Conservation (phyloP, 1,284 basidiomycete species). For the Laetiporus sulphureus region DNA sequence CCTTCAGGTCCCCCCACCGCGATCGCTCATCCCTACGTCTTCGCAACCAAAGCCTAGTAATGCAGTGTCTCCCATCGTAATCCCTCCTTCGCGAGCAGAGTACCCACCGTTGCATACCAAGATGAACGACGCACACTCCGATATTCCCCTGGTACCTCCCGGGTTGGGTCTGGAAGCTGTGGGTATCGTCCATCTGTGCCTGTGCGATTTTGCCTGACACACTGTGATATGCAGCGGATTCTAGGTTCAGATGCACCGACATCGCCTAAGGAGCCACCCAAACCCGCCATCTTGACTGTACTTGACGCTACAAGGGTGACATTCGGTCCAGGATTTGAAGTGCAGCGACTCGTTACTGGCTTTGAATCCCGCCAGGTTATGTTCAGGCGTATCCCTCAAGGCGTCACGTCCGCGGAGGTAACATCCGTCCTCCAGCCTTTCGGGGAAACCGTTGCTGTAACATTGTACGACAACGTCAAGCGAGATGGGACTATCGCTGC, state of each 20-base stretch:
- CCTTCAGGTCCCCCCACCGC: too few relatives aligned
- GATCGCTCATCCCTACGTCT: too few relatives aligned
- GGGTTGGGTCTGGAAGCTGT: slow-evolving; percentile 21
- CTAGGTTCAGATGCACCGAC: neutral
- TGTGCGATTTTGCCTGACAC: too few relatives aligned
- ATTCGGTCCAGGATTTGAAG: slow-evolving; percentile 33
- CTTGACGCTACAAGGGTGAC: slow-evolving; percentile 27
- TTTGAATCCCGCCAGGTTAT: slow-evolving; percentile 39
- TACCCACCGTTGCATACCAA: neutral
- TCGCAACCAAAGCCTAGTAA: too few relatives aligned
- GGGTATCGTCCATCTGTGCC: slow-evolving; percentile 6
- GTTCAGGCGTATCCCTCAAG: slow-evolving; percentile 25
- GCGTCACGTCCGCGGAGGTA: slow-evolving; percentile 11
- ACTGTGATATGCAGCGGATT: neutral
- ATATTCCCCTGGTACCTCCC: slow-evolving; percentile 20
- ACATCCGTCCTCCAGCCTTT: slow-evolving; percentile 24
- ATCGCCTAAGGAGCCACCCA: slow-evolving; percentile 2
- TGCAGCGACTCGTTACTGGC: slow-evolving; percentile 31
- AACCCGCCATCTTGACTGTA: slow-evolving; percentile 14
- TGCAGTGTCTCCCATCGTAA: neutral
- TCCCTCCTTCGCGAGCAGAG: neutral
- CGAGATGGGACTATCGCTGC: slow-evolving; percentile 24
- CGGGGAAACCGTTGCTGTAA: slow-evolving; percentile 39
- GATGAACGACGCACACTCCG: too few relatives aligned
- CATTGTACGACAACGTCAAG: slow-evolving; percentile 20